Conservation (phyloP, 192 early-diverging fungal species). For the Cetraspora pellucida region DNA sequence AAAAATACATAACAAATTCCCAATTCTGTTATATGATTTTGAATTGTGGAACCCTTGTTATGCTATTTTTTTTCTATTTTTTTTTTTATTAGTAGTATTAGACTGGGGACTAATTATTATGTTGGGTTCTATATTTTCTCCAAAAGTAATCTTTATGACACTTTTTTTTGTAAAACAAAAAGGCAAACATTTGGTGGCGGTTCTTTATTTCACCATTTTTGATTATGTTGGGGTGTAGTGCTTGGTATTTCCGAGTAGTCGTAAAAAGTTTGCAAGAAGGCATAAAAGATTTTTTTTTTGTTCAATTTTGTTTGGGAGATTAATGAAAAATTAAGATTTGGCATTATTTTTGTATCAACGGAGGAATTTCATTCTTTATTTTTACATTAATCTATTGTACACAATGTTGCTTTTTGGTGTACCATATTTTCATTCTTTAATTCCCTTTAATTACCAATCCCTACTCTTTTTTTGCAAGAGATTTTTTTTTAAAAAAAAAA, state of each 20-base stretch:
- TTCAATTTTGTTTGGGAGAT: no score
- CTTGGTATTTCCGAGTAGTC: neutral
- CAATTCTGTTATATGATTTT: conserved; percentile 13
- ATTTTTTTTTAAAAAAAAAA: no score
- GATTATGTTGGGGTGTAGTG: neutral
- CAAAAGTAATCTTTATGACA: conserved; percentile 12
- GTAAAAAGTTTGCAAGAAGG: no score
- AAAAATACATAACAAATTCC: conserved; percentile 32
- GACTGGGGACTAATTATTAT: conserved; percentile 29
- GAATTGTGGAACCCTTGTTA: neutral
- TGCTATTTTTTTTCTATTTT: neutral
- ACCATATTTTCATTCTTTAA: no score
- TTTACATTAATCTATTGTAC: no score
- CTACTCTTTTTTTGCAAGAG: no score
- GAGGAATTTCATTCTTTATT: no score
- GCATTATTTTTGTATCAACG: no score
- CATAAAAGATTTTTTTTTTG: no score
- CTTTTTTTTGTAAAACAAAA: conserved; percentile 7
- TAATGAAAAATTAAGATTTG: no score
- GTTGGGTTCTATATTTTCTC: conserved; percentile 15
- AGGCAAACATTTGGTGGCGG: neutral
- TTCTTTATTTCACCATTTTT: neutral
- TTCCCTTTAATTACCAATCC: no score
- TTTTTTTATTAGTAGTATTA: conserved; percentile 10
- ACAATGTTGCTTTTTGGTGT: no score